These are phyloP conservation scores for Rhodotorula mucilaginosa DNA, from an alignment of 1,284 basidiomycete genomes.

Conservation along the genomic window DNA sequence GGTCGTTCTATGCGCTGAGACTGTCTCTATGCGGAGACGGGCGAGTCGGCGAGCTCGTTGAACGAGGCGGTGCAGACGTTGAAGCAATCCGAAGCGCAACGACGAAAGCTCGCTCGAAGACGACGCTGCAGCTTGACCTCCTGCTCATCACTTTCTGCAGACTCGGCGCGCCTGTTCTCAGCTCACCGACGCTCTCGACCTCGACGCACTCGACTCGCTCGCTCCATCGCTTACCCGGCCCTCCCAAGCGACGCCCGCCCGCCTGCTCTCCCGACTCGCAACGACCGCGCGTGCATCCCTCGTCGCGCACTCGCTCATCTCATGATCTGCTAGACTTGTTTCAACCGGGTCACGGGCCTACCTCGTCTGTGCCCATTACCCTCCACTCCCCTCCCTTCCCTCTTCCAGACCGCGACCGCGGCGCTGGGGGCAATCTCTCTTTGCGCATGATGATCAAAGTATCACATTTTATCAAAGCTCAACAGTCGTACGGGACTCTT, in stretches of 20 bases:
- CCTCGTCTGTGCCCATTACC: no score
- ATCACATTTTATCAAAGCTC: constrained; percentile 5
- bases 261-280: not conserved
- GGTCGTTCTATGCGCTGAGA: not conserved
- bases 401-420: no score
- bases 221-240: not conserved
- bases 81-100: not conserved
- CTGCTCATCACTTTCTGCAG: not conserved
- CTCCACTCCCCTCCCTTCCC: no score
- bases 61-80: not conserved
- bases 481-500: constrained; percentile 7
- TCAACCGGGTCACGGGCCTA: no score
- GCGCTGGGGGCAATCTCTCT: no score
- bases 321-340: no score
- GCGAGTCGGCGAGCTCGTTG: not conserved
- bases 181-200: not conserved
- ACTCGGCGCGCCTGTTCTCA: not conserved
- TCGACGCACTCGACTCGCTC: not conserved
- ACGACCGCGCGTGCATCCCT: no score
- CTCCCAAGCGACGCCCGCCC: not conserved
- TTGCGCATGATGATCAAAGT: not conserved
- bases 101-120: not conserved
- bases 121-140: not conserved
- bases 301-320: not conserved
- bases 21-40: no score